Evolutionary conservation across 202 grass and related monocot genomes (phyloP), one percentile per base, ranked within the genome.

Genomic region (Digitaria exilis): DNA sequence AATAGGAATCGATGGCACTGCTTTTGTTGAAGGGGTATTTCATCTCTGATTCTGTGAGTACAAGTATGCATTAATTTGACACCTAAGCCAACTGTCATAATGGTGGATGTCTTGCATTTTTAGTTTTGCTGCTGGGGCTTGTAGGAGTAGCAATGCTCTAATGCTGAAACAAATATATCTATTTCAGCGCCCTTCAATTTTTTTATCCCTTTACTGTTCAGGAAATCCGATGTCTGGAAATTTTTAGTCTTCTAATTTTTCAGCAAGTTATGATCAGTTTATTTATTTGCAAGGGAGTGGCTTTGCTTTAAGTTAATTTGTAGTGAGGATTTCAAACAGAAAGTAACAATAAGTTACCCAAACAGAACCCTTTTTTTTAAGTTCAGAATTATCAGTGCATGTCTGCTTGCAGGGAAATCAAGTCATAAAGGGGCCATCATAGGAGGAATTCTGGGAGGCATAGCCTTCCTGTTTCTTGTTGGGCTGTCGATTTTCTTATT

Each of bases 361-460:
- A 15, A 69, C 71, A 52, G 16, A 50, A 31, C 43, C 30, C 2
- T 25, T 65, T 18, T 30, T 69, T 22, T 31, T 42, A 6, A 52
- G 43, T 85, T 81, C 16, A 68, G 28, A 61, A 9, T 44, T 76
- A 25, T 50, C 26, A 81, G 69, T 78, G 35, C 28, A 82, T 79
- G 70, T 63, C 78, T 37, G 80, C 7, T 42, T 84, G 73, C 73
- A 97, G 89, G 76, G 62, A 90, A 81, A 69, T 94, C 94, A 57
- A 87, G 75, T 45, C 44, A 21, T 18, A 91, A 88, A 55, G 58
- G 80, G 48, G 94, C 81, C 24, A 84, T 96, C 52, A 90, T 83
- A 80, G 91, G 86, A 88, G 89, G 82, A 57, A 63, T 91, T 81
- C 26, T 81, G 2, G 91, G 91, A 76, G 94, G 85, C 78, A 72